A percentile compares a stretch with the other conserved stretches of the same genome.
Evolutionary conservation across 805 yeast species (phyloP).

Genomic region (Saccharomycopsis capsularis): DNA sequence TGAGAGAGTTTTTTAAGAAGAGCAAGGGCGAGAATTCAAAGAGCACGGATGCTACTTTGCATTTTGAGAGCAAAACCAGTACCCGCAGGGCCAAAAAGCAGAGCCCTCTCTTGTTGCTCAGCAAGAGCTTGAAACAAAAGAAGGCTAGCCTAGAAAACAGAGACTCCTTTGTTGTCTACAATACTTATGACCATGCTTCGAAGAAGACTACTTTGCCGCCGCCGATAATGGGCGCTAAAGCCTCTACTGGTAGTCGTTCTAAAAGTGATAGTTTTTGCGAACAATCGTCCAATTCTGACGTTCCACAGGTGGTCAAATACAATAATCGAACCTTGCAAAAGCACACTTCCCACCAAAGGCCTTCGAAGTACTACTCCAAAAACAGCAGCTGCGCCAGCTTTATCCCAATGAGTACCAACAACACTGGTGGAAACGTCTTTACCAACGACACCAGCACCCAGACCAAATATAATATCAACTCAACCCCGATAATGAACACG

Average conservation of each 20-base stretch:
- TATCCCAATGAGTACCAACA: neutral
- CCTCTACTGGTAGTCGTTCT: neutral
- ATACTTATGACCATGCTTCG: slow-evolving; percentile 3
- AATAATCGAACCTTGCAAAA: slow-evolving; percentile 8
- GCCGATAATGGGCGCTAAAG: neutral
- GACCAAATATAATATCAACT: slow-evolving; percentile 8
- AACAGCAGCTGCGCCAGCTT: neutral
- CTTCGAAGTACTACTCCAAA: neutral
- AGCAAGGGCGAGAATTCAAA: neutral
- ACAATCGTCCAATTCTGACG: too few species aligned
- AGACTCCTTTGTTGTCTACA: neutral
- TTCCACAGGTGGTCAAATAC: slow-evolving; percentile 8
- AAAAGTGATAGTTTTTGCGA: neutral
- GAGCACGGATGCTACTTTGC: neutral
- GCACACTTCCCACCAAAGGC: neutral
- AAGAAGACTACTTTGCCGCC: slow-evolving; percentile 2
- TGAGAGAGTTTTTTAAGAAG: slow-evolving; percentile 7
- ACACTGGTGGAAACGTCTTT: neutral
- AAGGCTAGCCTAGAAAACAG: too few species aligned
- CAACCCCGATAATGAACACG: slow-evolving; percentile 14
- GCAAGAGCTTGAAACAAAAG: too few species aligned
- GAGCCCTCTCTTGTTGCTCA: too few species aligned
- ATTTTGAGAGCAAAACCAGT: too few species aligned
- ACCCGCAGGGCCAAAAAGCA: too few species aligned
- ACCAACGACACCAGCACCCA: neutral